A percentile compares a stretch with the other conserved stretches of the same genome.
These are phyloP conservation scores for Anaeromyces robustus DNA, from an alignment of 192 early-diverging fungal species.

Conservation along the genomic window DNA sequence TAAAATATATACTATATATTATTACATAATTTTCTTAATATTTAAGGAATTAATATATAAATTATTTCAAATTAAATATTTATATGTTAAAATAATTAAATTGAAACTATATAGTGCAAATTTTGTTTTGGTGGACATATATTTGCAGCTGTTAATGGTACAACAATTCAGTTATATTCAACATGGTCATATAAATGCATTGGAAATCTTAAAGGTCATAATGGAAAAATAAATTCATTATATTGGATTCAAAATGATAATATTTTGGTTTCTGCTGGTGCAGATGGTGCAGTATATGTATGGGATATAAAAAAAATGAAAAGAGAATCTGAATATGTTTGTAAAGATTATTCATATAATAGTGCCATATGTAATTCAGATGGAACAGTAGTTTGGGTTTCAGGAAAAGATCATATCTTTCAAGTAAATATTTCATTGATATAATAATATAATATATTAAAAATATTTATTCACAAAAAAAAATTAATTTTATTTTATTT, in stretches of 20 bases:
- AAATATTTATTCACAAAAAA: no score
- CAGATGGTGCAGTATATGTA: constrained; percentile 28
- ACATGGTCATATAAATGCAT: constrained; percentile 36
- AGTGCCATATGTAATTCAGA: background rate
- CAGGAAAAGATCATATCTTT: background rate
- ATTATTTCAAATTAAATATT: no score
- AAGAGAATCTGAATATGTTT: constrained; percentile 15
- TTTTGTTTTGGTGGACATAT: constrained; percentile 17
- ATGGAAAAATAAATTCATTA: constrained; percentile 29
- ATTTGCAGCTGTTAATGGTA: constrained; percentile 32
- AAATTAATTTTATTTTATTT: no score
- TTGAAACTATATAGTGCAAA: background rate
- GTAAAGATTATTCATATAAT: background rate
- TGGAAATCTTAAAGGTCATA: constrained; percentile 17
- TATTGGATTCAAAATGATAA: constrained; percentile 35
- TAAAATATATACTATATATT: no score
- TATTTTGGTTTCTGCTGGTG: constrained; percentile 22
- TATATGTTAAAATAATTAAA: no score
- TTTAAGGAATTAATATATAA: no score
- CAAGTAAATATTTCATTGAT: background rate
- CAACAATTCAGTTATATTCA: constrained; percentile 23
- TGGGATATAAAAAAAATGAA: constrained; percentile 21
- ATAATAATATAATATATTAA: no score
- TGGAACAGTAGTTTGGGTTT: background rate
- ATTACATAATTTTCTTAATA: no score